phyloP scores from a whole-genome alignment of 176 grass and related monocot genomes.

The Eragrostis curvula region DNA sequence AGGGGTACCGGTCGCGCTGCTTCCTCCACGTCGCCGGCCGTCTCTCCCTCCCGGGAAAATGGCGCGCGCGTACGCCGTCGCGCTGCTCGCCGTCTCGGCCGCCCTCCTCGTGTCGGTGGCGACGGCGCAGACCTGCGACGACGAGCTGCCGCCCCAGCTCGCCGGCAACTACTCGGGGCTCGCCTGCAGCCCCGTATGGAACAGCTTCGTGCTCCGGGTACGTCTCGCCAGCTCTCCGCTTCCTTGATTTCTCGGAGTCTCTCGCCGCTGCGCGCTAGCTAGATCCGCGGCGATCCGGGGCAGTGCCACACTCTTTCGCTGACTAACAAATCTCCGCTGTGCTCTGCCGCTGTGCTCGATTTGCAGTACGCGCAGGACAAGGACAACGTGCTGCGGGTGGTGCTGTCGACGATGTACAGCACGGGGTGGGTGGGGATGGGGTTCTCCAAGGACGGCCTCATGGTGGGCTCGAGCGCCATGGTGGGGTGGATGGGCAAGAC shows the following conservation, averaged over 20 bases:
- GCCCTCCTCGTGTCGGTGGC: conserved; percentile 39
- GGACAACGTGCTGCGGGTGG: conserved; percentile 77
- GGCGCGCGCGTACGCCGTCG: conserved; percentile 32
- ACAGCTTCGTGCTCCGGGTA: conserved; percentile 88
- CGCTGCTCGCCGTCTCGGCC: conserved; percentile 46
- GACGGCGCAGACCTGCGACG: conserved; percentile 57
- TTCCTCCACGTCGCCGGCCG: conserved; percentile 21
- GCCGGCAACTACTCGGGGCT: conserved; percentile 73
- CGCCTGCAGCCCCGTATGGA: conserved; percentile 80
- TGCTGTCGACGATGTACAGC: conserved; percentile 74
- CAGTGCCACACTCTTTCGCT: background rate
- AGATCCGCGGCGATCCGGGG: conserved; percentile 22
- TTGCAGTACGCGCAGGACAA: conserved; percentile 54
- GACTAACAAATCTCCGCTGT: conserved; percentile 8
- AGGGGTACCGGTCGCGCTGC: background rate
- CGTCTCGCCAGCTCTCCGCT: background rate
- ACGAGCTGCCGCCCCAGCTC: conserved; percentile 54
- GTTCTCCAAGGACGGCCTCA: conserved; percentile 79
- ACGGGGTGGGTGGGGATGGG: conserved; percentile 94
- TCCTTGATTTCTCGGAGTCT: background rate
- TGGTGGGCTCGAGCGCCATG: conserved; percentile 92
- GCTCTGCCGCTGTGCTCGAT: background rate
- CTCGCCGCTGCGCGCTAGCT: conserved; percentile 5
- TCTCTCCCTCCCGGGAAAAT: conserved; percentile 35
- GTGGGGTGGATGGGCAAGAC: conserved; percentile 91